Conservation (phyloP, 78 protist species). For the Planoprotostelium fungivorum region DNA sequence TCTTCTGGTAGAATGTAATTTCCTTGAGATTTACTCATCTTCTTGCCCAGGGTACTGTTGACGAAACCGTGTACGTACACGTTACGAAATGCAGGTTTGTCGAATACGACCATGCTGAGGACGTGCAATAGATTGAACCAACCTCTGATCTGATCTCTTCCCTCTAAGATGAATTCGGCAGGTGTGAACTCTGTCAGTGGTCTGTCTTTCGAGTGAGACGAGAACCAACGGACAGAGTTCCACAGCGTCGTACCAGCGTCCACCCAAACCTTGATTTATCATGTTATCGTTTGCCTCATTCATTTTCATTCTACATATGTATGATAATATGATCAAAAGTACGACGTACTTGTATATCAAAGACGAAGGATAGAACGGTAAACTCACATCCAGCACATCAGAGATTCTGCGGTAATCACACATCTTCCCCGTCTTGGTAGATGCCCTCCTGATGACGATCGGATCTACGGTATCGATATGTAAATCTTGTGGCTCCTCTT, state of each 20-base stretch:
- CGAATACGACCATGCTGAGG: conserved; percentile 5
- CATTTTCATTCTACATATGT: too few relatives aligned
- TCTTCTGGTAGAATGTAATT: conserved; percentile 17
- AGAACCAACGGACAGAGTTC: neutral
- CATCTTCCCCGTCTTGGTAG: neutral
- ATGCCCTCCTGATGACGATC: neutral
- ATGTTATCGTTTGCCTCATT: neutral
- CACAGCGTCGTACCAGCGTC: conserved; percentile 9
- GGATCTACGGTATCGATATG: neutral
- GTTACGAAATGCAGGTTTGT: neutral
- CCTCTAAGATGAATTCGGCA: conserved; percentile 14
- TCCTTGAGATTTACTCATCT: conserved; percentile 9
- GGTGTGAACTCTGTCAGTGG: conserved; percentile 1
- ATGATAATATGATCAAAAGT: too few relatives aligned
- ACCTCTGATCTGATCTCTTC: conserved; percentile 14
- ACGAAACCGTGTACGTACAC: conserved; percentile 20
- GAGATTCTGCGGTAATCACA: neutral
- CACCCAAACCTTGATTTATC: conserved; percentile 11
- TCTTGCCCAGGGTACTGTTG: conserved; percentile 8
- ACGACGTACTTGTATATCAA: too few relatives aligned
- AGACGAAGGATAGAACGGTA: neutral
- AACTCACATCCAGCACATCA: conserved; percentile 12
- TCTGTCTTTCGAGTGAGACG: neutral
- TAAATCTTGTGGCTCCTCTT: neutral
- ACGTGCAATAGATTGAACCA: conserved; percentile 20